These are phyloP conservation scores for Starmerella stigmatis DNA, from an alignment of 805 yeast species.

Conservation along the genomic window DNA sequence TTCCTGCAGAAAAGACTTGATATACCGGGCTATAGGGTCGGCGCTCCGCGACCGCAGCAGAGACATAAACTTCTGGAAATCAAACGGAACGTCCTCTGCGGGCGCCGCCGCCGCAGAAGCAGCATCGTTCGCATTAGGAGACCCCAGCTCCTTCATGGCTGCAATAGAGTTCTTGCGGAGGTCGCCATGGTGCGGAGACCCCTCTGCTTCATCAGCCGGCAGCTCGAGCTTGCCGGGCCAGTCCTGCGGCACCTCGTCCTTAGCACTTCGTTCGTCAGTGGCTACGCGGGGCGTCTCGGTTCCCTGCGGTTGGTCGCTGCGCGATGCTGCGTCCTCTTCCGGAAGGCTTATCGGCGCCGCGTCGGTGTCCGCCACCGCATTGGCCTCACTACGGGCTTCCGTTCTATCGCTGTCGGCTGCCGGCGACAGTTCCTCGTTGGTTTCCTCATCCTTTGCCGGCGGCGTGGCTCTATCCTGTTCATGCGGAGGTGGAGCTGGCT, in stretches of 20 bases:
- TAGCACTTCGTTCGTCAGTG: neutral
- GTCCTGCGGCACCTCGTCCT: neutral
- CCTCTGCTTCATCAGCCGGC: neutral
- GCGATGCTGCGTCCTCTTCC: no score
- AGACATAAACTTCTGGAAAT: slow-evolving; percentile 68
- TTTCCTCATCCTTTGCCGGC: no score
- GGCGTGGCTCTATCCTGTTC: no score
- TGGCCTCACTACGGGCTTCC: no score
- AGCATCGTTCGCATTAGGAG: slow-evolving; percentile 5
- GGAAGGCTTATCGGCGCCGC: no score
- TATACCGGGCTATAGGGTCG: slow-evolving; percentile 78
- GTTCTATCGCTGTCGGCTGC: no score
- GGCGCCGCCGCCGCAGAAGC: slow-evolving; percentile 28
- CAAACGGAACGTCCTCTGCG: slow-evolving; percentile 42
- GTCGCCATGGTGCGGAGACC: slow-evolving; percentile 3
- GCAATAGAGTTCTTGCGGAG: slow-evolving; percentile 19
- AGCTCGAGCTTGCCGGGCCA: slow-evolving; percentile 6
- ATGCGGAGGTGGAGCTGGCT: no score
- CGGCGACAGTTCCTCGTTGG: no score
- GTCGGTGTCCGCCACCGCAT: no score
- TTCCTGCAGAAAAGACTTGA: slow-evolving; percentile 71
- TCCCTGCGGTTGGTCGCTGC: no score
- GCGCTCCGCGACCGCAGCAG: slow-evolving; percentile 67
- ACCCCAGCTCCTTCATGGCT: slow-evolving; percentile 15
- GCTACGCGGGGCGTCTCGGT: no score